Conservation (phyloP, 2,329 filamentous ascomycete genomes). For the Talaromyces sp. region DNA sequence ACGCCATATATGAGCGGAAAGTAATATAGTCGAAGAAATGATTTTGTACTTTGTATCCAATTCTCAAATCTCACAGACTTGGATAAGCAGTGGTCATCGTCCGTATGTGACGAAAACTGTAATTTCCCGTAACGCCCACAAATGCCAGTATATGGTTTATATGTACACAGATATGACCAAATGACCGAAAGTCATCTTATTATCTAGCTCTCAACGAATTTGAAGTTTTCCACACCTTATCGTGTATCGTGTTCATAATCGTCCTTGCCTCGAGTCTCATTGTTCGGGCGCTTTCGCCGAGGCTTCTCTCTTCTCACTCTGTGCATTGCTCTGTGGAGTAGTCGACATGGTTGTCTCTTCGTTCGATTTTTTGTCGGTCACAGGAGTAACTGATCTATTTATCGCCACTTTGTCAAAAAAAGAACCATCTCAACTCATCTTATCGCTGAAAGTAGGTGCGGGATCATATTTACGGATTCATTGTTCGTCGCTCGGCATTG, state of each 20-base stretch:
- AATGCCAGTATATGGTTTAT: not conserved
- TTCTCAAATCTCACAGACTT: not conserved
- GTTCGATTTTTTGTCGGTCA: not conserved
- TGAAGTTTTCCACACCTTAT: not conserved
- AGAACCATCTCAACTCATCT: not conserved
- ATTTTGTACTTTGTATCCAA: not conserved
- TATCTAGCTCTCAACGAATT: not conserved
- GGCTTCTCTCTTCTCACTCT: not conserved
- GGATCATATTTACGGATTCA: slow-evolving; percentile 13
- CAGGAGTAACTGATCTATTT: not conserved
- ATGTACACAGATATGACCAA: not conserved
- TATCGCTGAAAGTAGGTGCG: not conserved
- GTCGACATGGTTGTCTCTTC: not conserved
- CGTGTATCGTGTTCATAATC: not conserved
- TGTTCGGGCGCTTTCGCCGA: not conserved
- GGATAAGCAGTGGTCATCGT: not conserved
- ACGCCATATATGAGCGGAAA: not conserved
- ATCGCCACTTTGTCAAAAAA: not conserved
- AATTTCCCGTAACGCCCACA: not conserved
- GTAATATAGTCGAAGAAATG: not conserved
- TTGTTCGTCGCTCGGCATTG: slow-evolving; percentile 29
- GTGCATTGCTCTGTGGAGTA: not conserved
- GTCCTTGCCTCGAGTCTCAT: not conserved
- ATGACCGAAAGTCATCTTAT: not conserved
- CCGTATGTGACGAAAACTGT: not conserved